Conservation (phyloP, 2,329 filamentous ascomycete genomes). For the Pseudogymnoascus sp. region DNA sequence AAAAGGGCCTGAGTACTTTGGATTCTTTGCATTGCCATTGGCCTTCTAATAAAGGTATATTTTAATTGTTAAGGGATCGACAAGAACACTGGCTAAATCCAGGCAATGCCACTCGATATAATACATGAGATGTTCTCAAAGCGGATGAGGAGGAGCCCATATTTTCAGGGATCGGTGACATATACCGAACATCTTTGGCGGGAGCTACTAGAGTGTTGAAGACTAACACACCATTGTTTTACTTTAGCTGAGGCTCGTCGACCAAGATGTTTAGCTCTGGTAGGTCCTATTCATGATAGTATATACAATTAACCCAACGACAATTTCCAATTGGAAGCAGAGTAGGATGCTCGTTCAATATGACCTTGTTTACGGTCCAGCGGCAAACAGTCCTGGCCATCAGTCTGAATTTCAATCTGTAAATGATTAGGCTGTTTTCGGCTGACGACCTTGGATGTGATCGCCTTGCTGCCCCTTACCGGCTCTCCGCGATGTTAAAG, state of each 20-base stretch:
- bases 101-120: not conserved
- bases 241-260: not conserved
- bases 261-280: not conserved
- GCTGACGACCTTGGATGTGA: not conserved
- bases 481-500: not conserved
- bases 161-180: not conserved
- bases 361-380: not conserved
- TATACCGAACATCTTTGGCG: not conserved
- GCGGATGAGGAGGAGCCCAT: not conserved
- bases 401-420: not conserved
- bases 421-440: not conserved
- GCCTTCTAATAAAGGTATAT: not conserved
- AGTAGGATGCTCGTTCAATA: not conserved
- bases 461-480: not conserved
- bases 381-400: not conserved
- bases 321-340: not conserved
- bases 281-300: not conserved
- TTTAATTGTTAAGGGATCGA: not conserved
- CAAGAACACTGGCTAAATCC: not conserved
- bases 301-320: not conserved
- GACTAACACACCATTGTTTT: not conserved
- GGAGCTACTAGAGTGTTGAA: not conserved
- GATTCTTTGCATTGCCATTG: not conserved
- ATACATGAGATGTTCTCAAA: not conserved
- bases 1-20: not conserved